Base-by-base conservation (phyloP, 2,329 filamentous ascomycete species). In the Ophiocordyceps sinensis region DNA sequence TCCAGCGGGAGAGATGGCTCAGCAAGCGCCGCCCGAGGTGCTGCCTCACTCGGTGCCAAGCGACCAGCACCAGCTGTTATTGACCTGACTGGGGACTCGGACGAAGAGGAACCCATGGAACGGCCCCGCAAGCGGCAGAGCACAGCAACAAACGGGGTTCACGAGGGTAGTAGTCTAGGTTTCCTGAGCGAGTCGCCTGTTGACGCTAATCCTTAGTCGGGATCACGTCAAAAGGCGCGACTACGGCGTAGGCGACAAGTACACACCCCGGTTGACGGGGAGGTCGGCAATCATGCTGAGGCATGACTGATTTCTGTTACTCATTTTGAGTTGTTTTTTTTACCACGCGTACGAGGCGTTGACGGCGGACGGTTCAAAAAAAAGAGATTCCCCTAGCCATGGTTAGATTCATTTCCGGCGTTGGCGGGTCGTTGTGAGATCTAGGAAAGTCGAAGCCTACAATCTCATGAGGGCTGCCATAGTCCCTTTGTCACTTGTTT, bases 31-130 rank as follows among this genome's bases (percentile, higher is more conserved):
- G 57, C 63, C 1, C 58, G 63, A 32, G 50, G 59, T 35, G 36
- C 50, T 26, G 57, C 52, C 13, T 55, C 60, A 19, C 60, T 49
- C 29, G 65, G 65, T 45, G 55, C 53, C 41, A 76, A 77, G 53
- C 65, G 73, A 19, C 62, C 66, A 1, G 60, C 63, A 3, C 59
- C 70, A 5, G 66, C 72, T 36, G 67, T 78, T 3, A 77, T 79
- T 45, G 75, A 79, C 49, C 56, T 79, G 45, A 79, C 75, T 1
- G 54, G 74, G 7, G 74, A 70, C 38, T 63, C 65, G 40, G 73
- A 75, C 36, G 70, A 75, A 35, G 72, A 75, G 41, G 63, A 66
- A 37, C 60, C 65, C 4, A 53, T 61, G 3, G 60, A 62, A 28
- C 67, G 66, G 9, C 60, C 68, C 1, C 45, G 58, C 5, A 77